Conservation (phyloP, 148 eudicot genomes). For the Camellia lanceoleosa region DNA sequence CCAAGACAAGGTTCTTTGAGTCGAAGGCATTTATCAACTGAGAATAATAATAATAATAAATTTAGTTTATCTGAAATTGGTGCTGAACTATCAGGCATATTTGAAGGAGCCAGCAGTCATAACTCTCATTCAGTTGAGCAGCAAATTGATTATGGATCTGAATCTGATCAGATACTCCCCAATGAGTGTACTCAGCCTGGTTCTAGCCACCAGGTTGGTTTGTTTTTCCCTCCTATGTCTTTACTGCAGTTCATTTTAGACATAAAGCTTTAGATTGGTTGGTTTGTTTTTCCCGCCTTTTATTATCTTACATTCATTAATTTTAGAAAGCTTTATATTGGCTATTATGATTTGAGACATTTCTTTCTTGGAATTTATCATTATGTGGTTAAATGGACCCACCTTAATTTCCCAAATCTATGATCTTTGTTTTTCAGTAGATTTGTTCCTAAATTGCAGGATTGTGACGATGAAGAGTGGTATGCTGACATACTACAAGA, state of each 20-base stretch:
- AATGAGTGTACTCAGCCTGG: conserved; percentile 32
- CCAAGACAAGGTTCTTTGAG: conserved; percentile 21
- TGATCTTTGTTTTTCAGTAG: not conserved
- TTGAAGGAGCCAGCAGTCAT: conserved; percentile 39
- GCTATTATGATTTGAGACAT: not conserved
- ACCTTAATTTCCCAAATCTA: too few species aligned
- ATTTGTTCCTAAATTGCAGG: conserved; percentile 21
- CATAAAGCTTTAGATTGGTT: not conserved
- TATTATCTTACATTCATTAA: not conserved
- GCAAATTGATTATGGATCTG: conserved; percentile 41
- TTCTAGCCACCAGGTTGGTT: conserved; percentile 36
- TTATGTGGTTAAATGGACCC: not conserved
- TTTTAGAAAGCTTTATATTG: too few species aligned
- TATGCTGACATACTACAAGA: conserved; percentile 88
- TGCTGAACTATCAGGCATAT: conserved; percentile 19
- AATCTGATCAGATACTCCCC: conserved; percentile 33
- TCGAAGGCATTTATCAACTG: conserved; percentile 19
- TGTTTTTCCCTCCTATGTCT: not conserved
- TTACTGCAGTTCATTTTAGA: not conserved
- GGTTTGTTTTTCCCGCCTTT: not conserved
- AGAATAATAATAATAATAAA: conserved; percentile 21
- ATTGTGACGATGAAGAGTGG: conserved; percentile 48
- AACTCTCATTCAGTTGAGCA: conserved; percentile 43
- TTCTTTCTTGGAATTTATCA: not conserved
- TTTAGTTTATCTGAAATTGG: conserved; percentile 25